Evolutionary conservation across 2,329 filamentous ascomycete genomes (phyloP).

Genomic region (Ilyonectria sp.): DNA sequence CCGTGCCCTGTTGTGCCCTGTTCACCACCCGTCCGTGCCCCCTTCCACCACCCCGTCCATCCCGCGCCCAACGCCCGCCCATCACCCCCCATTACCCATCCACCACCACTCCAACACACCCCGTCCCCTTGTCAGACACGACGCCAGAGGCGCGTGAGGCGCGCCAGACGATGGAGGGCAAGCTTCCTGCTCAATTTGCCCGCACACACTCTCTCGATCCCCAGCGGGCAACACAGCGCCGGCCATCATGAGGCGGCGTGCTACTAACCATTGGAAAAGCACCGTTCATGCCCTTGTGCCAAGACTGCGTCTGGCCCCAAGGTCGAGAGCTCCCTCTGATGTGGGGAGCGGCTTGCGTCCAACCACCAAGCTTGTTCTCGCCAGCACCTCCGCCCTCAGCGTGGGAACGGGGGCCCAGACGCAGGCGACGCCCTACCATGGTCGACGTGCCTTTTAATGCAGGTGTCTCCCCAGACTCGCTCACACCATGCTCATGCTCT

Average conservation of each 20-base stretch:
- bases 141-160: conserved; percentile 45
- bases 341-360: conserved; percentile 44
- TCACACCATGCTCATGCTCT: conserved; percentile 47
- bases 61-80: background rate
- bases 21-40: too few species aligned
- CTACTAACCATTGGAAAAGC: conserved; percentile 43
- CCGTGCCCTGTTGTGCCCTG: too few species aligned
- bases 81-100: conserved; percentile 5
- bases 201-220: conserved; percentile 42
- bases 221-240: conserved; percentile 27
- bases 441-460: conserved; percentile 49
- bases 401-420: conserved; percentile 6
- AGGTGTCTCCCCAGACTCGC: conserved; percentile 47
- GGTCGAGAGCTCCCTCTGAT: conserved; percentile 31
- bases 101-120: background rate
- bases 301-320: conserved; percentile 36
- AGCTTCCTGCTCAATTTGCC: conserved; percentile 41
- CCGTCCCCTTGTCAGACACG: conserved; percentile 16
- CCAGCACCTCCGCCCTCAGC: conserved; percentile 25
- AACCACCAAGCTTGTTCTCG: conserved; percentile 40
- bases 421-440: conserved; percentile 26
- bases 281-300: conserved; percentile 36
- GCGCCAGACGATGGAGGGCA: conserved; percentile 41
- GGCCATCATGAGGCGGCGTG: conserved; percentile 45
- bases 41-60: too few species aligned